These are phyloP conservation scores for Venturia asperata DNA, from an alignment of 2,329 filamentous ascomycete genomes.

Conservation along the genomic window DNA sequence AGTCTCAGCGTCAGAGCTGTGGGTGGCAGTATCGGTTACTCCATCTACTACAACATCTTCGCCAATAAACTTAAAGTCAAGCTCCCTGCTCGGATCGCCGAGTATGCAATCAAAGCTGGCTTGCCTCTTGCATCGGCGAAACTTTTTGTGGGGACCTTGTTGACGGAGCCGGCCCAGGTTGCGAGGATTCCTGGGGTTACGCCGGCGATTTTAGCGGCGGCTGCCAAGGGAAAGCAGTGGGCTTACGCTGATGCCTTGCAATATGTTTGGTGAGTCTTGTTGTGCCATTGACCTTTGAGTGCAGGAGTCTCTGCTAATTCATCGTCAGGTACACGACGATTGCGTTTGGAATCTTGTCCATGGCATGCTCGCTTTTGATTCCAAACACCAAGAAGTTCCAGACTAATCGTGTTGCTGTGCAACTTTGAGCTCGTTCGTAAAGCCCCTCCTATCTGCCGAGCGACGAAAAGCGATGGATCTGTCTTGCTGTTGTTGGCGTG, in stretches of 20 bases:
- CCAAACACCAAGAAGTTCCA: conserved; percentile 20
- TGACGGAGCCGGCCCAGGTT: conserved; percentile 1
- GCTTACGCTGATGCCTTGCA: conserved; percentile 20
- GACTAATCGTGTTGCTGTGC: conserved; percentile 21
- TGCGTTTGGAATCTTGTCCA: conserved; percentile 19
- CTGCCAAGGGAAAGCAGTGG: conserved; percentile 16
- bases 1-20: conserved; percentile 19
- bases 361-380: conserved; percentile 17
- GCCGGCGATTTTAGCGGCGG: conserved; percentile 18
- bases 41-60: conserved; percentile 22
- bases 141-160: conserved; percentile 14
- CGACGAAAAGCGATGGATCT: not conserved
- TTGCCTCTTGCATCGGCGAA: conserved; percentile 16
- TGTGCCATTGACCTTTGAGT: too few relatives aligned
- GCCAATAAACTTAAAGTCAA: conserved; percentile 17
- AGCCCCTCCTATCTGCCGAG: not conserved
- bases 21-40: conserved; percentile 20
- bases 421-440: conserved; percentile 1
- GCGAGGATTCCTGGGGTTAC: conserved; percentile 15
- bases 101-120: conserved; percentile 18
- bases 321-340: conserved; percentile 17
- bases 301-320: not conserved
- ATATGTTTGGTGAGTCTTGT: conserved; percentile 20
- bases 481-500: not conserved
- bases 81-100: conserved; percentile 17